Evolutionary conservation across 805 yeast species (phyloP).

Genomic region (Metschnikowia continentalis): DNA sequence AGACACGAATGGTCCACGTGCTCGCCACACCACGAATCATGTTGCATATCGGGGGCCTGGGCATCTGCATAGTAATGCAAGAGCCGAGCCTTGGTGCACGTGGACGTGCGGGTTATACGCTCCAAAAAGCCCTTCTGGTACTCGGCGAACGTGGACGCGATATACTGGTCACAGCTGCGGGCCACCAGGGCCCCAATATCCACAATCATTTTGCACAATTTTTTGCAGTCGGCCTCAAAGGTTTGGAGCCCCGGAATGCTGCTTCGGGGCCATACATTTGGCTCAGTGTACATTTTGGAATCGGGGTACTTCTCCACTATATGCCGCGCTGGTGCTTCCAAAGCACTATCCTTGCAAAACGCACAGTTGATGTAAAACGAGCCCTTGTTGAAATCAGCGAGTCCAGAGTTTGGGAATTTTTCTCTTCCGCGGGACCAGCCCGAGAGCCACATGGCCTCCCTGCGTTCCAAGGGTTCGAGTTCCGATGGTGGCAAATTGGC

Average conservation of each 20-base stretch:
- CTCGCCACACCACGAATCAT: slow-evolving; percentile 52
- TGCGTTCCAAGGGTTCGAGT: slow-evolving; percentile 40
- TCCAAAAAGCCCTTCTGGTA: slow-evolving; percentile 39
- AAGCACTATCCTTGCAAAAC: slow-evolving; percentile 38
- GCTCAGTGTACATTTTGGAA: slow-evolving; percentile 41
- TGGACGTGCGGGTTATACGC: slow-evolving; percentile 44
- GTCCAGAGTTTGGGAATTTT: slow-evolving; percentile 36
- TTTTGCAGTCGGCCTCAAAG: slow-evolving; percentile 37
- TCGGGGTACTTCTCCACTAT: slow-evolving; percentile 29
- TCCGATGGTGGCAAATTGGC: slow-evolving; percentile 35
- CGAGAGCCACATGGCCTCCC: slow-evolving; percentile 48
- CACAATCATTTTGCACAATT: slow-evolving; percentile 42
- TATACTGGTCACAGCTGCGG: slow-evolving; percentile 48
- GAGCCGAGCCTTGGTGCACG: slow-evolving; percentile 55
- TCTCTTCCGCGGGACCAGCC: slow-evolving; percentile 65
- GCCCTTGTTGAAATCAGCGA: slow-evolving; percentile 50
- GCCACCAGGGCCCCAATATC: slow-evolving; percentile 49
- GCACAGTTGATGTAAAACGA: slow-evolving; percentile 58
- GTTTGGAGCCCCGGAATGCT: slow-evolving; percentile 19
- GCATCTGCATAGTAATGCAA: slow-evolving; percentile 50
- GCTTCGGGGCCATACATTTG: slow-evolving; percentile 50
- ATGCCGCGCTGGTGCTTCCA: slow-evolving; percentile 45
- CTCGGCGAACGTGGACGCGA: slow-evolving; percentile 21
- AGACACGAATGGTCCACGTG: slow-evolving; percentile 58
- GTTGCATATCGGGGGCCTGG: not conserved